Evolutionary conservation across 305 asterid genomes (phyloP), one percentile per base, ranked within the genome.

Genomic region (Fraxinus albicans): DNA sequence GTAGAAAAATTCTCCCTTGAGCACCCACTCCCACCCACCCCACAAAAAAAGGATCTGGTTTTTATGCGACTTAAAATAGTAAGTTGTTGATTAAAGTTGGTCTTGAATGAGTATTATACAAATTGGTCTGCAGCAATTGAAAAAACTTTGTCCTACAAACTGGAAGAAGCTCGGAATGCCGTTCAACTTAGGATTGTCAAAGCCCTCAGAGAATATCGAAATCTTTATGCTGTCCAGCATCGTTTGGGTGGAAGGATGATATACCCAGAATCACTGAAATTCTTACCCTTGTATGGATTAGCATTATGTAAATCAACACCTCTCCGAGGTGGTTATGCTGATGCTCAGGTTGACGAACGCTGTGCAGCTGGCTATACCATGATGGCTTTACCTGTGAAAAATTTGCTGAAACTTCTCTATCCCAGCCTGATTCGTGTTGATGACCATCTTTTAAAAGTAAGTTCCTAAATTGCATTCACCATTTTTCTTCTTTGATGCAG

Each of bases 241-340:
- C 94, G 98, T 36, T 87, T 96, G 91, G 92, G 88, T 19, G 98
- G 98, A 87, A 90, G 98, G 93, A 89, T 96, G 98, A 93, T 96
- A 72, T 96, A 92, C 90, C 98, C 99, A 1, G 98, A 96, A 79
- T 95, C 99, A 17, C 86, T 95, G 76, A 93, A 92, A 86, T 92
- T 85, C 83, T 86, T 96, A 84, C 90, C 93, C 73, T 83, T 96
- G 86, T 96, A 96, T 80, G 97, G 92, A 81, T 87, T 96, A 81
- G 96, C 98, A 67, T 83, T 96, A 81, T 86, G 89, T 82, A 96
- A 92, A 87, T 93, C 98, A 84, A 88, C 89, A 42, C 89, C 99
- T 10, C 91, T 96, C 55, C 98, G 97, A 79, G 99, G 98, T 87
- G 98, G 98, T 78, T 92, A 84, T 79, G 87, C 97, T 80, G 99